Evolutionary conservation across 148 eudicot genomes (phyloP).

Genomic region (Silene latifolia): DNA sequence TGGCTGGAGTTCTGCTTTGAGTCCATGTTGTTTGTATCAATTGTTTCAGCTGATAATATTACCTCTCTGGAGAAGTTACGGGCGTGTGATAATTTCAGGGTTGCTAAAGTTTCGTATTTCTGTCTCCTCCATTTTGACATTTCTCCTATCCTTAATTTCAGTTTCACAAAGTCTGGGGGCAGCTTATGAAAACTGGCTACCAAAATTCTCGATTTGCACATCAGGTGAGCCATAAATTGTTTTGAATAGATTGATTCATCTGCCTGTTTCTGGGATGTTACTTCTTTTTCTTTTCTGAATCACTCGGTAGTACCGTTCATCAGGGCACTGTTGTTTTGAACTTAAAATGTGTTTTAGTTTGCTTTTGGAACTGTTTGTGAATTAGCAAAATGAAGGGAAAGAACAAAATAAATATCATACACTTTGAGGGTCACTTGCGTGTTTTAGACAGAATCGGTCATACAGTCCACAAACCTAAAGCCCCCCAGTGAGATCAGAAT

Average conservation of each 20-base stretch:
- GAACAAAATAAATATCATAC: background rate
- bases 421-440: background rate
- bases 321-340: background rate
- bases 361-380: no score
- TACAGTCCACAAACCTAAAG: background rate
- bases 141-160: slow-evolving; percentile 25
- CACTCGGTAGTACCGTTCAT: background rate
- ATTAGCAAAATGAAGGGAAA: background rate
- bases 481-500: background rate
- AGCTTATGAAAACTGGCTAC: slow-evolving; percentile 95
- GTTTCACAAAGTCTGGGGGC: slow-evolving; percentile 97
- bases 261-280: background rate
- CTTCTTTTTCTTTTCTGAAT: background rate
- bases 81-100: background rate
- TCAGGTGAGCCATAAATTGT: slow-evolving; percentile 53
- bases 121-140: slow-evolving; percentile 4
- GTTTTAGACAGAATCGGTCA: background rate
- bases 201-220: slow-evolving; percentile 98
- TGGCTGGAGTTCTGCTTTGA: background rate
- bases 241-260: background rate
- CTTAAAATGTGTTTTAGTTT: background rate
- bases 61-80: background rate
- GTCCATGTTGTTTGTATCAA: background rate
- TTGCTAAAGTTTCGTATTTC: background rate
- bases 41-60: background rate